A percentile compares a stretch with the other conserved stretches of the same genome.
Evolutionary conservation across 805 yeast species (phyloP).

Genomic region (Metschnikowia baotianmanensis): DNA sequence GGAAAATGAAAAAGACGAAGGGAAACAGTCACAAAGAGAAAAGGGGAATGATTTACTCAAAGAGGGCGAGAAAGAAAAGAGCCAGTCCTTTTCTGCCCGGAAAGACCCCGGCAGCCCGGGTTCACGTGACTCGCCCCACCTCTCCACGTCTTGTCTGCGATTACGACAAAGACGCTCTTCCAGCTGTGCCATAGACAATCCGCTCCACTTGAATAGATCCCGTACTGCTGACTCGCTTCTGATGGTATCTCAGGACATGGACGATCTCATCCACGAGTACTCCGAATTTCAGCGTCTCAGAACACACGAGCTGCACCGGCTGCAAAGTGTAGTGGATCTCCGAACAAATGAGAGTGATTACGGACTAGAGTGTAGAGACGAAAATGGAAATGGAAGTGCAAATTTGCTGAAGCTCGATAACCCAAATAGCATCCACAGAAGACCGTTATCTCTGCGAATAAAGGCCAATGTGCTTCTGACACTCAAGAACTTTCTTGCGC

Average conservation of each 20-base stretch:
- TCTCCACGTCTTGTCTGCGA: background rate
- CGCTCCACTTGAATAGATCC: slow-evolving; percentile 17
- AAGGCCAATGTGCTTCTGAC: slow-evolving; percentile 6
- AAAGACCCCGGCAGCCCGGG: background rate
- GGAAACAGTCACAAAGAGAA: no score
- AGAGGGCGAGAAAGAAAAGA: no score
- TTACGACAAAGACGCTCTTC: slow-evolving; percentile 6
- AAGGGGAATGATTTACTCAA: no score
- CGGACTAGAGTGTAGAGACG: no score
- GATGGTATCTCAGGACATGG: slow-evolving; percentile 33
- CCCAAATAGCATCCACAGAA: background rate
- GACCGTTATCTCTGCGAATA: background rate
- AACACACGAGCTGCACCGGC: slow-evolving; percentile 15
- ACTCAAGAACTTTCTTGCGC: slow-evolving; percentile 57
- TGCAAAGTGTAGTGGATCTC: no score
- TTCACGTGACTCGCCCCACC: background rate
- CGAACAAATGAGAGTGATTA: no score
- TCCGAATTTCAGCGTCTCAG: slow-evolving; percentile 44
- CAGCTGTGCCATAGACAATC: slow-evolving; percentile 9
- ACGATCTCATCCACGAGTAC: slow-evolving; percentile 42
- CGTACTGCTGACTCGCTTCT: slow-evolving; percentile 26
- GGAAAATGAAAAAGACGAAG: background rate
- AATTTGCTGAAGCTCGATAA: background rate
- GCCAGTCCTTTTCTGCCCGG: no score
- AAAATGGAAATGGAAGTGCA: background rate